phyloP scores from a whole-genome alignment of 2,329 filamentous ascomycete genomes.

The Cladosporium sp. region DNA sequence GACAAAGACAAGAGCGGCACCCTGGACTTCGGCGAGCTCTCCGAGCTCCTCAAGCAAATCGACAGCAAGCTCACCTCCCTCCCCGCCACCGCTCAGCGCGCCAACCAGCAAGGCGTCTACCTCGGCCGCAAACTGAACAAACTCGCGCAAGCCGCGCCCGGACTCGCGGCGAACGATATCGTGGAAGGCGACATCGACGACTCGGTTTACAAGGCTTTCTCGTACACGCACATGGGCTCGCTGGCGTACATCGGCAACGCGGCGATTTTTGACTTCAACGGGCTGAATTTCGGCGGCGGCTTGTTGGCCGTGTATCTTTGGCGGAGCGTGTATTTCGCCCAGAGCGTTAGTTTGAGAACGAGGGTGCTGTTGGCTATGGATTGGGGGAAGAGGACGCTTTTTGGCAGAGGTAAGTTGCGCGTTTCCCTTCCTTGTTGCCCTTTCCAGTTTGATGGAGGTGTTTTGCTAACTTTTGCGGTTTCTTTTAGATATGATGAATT shows the following conservation, averaged over 20 bases:
- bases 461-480: slow-evolving; percentile 14
- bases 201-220: slow-evolving; percentile 87
- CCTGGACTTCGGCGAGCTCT: slow-evolving; percentile 87
- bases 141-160: slow-evolving; percentile 70
- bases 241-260: slow-evolving; percentile 95
- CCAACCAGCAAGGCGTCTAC: slow-evolving; percentile 92
- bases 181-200: slow-evolving; percentile 87
- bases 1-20: slow-evolving; percentile 91
- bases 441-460: not conserved
- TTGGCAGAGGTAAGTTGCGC: slow-evolving; percentile 90
- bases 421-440: not conserved
- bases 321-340: slow-evolving; percentile 94
- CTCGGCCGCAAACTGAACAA: slow-evolving; percentile 92
- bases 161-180: slow-evolving; percentile 72
- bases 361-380: slow-evolving; percentile 91
- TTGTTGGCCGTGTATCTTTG: slow-evolving; percentile 92
- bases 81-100: slow-evolving; percentile 91
- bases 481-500: slow-evolving; percentile 31
- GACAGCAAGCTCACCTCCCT: slow-evolving; percentile 91
- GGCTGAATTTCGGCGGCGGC: slow-evolving; percentile 73
- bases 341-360: slow-evolving; percentile 91
- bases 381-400: slow-evolving; percentile 93
- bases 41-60: slow-evolving; percentile 83
- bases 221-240: slow-evolving; percentile 87
- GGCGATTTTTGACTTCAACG: slow-evolving; percentile 86